Percentiles rank a stretch among this genome's conserved stretches.
phyloP scores from a whole-genome alignment of 2,329 filamentous ascomycete species.

The Trichoderma gracile region DNA sequence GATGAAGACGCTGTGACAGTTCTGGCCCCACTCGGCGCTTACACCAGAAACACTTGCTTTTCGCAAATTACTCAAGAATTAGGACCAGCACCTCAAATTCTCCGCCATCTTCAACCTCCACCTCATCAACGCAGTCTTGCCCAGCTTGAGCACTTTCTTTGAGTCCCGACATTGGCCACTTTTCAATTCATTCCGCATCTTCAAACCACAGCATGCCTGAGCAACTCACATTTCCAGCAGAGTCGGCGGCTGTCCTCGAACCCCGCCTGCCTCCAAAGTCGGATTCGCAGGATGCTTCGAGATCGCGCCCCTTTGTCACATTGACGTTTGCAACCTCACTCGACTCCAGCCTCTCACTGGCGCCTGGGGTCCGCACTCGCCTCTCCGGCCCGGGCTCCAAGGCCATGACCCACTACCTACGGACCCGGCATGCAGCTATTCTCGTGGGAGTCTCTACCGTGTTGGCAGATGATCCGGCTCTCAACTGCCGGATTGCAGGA shows the following conservation, averaged over 20 bases:
- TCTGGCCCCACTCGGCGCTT: not conserved
- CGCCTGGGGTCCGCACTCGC: conserved; percentile 76
- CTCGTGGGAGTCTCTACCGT: conserved; percentile 83
- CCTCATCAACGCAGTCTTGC: not conserved
- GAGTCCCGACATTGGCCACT: not conserved
- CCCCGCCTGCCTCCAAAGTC: conserved; percentile 36
- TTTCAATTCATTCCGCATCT: not conserved
- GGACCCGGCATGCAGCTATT: conserved; percentile 79
- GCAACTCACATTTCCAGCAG: conserved; percentile 37
- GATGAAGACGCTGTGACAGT: not conserved
- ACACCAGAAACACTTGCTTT: not conserved
- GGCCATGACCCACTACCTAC: conserved; percentile 89
- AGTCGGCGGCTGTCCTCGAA: conserved; percentile 38
- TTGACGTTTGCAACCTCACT: conserved; percentile 90
- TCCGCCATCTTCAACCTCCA: not conserved
- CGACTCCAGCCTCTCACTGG: conserved; percentile 74
- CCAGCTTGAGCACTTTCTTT: not conserved
- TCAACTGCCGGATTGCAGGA: conserved; percentile 76
- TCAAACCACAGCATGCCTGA: conserved; percentile 36
- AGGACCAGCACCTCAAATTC: not conserved
- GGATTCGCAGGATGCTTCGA: not conserved
- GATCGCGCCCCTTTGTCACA: conserved; percentile 59
- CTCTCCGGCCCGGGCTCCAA: conserved; percentile 84
- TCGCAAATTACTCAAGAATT: not conserved
- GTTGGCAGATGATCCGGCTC: conserved; percentile 76